Conservation (phyloP, 2,329 filamentous ascomycete genomes). For the Lojkania enalia region DNA sequence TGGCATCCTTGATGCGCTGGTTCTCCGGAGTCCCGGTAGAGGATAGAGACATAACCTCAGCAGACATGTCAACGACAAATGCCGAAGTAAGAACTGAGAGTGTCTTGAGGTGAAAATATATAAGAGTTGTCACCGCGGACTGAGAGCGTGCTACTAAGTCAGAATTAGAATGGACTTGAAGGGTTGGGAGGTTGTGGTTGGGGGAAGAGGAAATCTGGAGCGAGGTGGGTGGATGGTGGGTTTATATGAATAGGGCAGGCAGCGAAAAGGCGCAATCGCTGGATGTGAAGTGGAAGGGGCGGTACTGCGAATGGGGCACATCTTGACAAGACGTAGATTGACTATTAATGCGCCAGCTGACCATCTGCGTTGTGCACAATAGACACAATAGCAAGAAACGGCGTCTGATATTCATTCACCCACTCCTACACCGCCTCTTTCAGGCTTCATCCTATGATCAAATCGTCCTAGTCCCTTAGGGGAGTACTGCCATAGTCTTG, state of each 20-base stretch:
- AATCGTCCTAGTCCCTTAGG: no score
- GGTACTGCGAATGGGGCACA: neutral
- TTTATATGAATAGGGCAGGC: conserved; percentile 6
- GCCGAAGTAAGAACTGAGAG: neutral
- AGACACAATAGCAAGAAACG: no score
- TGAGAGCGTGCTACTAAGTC: neutral
- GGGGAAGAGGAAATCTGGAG: conserved; percentile 26
- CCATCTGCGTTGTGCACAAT: neutral
- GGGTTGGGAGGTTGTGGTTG: conserved; percentile 5
- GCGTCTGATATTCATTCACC: no score
- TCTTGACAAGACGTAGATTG: neutral
- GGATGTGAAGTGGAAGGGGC: neutral
- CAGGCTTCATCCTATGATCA: no score
- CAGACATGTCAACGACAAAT: conserved; percentile 8
- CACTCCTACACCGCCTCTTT: no score
- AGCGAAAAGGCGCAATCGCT: neutral
- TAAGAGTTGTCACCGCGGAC: neutral
- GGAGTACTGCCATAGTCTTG: neutral
- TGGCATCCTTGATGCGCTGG: conserved; percentile 21
- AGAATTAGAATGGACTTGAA: neutral
- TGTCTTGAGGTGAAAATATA: neutral
- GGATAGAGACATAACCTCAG: conserved; percentile 1
- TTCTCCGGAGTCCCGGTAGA: conserved; percentile 9
- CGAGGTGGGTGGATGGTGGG: conserved; percentile 25
- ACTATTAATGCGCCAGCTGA: neutral